phyloP scores from a whole-genome alignment of 192 early-diverging fungal genomes.

The Physocladia obscura region DNA sequence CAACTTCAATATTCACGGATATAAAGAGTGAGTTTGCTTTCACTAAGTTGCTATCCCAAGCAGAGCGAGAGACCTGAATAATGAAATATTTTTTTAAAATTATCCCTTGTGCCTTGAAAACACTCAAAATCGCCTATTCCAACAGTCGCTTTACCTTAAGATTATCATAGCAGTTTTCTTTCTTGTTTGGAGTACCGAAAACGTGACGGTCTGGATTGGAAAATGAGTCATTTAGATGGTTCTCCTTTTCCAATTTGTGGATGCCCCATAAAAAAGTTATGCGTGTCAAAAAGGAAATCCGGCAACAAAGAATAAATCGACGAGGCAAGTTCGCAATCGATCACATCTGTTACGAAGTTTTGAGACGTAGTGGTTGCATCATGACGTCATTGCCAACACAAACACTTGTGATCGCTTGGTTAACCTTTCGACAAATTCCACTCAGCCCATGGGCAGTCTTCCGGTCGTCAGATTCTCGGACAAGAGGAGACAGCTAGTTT shows the following conservation, averaged over 20 bases:
- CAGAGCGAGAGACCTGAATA: slow-evolving; percentile 70
- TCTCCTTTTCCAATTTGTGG: neutral
- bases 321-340: neutral
- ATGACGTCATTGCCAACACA: neutral
- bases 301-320: neutral
- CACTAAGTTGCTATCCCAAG: slow-evolving; percentile 98
- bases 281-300: neutral
- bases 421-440: neutral
- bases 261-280: neutral
- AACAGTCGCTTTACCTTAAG: slow-evolving; percentile 49
- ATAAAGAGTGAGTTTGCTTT: slow-evolving; percentile 85
- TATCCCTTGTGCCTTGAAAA: neutral
- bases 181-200: slow-evolving; percentile 84
- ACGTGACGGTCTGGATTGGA: slow-evolving; percentile 75
- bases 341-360: neutral
- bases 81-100: neutral
- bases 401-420: too few species aligned
- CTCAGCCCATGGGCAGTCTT: neutral
- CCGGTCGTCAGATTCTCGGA: neutral
- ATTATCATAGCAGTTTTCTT: slow-evolving; percentile 93
- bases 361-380: neutral
- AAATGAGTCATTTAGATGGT: neutral
- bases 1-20: slow-evolving; percentile 58
- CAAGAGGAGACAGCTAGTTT: neutral
- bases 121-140: neutral